These are phyloP conservation scores for Leucogyrophana mollusca DNA, from an alignment of 768 basidiomycete genomes.

Conservation along the genomic window DNA sequence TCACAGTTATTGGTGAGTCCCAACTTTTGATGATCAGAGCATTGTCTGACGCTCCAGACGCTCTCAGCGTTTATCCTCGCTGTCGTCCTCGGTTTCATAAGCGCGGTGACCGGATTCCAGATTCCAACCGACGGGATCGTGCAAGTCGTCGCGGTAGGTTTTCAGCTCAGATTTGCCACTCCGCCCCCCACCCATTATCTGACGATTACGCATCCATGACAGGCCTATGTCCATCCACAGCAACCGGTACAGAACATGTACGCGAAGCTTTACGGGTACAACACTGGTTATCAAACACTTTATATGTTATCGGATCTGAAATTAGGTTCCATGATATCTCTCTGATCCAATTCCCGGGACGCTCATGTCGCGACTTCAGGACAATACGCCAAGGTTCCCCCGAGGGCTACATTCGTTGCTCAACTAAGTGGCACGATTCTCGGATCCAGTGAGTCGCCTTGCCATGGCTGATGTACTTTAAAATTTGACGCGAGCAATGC, in stretches of 20 bases:
- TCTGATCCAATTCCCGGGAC: not conserved
- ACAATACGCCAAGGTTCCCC: constrained; percentile 55
- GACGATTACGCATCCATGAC: no score
- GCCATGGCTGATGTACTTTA: not conserved
- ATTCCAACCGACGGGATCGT: constrained; percentile 11
- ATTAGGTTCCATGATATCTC: constrained; percentile 1
- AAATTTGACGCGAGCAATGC: not conserved
- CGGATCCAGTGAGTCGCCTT: constrained; percentile 39
- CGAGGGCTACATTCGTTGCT: constrained; percentile 44
- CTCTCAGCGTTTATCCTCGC: constrained; percentile 29
- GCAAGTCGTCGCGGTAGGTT: constrained; percentile 12
- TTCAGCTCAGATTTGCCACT: no score
- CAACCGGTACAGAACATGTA: constrained; percentile 40
- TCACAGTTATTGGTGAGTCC: constrained; percentile 37
- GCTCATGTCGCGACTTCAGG: constrained; percentile 43
- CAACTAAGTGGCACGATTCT: constrained; percentile 51
- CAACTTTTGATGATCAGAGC: constrained; percentile 6
- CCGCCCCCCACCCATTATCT: no score
- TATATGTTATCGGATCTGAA: constrained; percentile 47
- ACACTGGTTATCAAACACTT: constrained; percentile 51
- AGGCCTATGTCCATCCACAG: constrained; percentile 24
- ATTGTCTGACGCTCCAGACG: not conserved
- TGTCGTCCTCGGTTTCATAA: constrained; percentile 39
- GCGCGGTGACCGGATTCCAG: constrained; percentile 12
- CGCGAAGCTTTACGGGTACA: constrained; percentile 53